These are phyloP conservation scores for Emergomyces orientalis DNA, from an alignment of 2,329 filamentous ascomycete species.

Conservation along the genomic window DNA sequence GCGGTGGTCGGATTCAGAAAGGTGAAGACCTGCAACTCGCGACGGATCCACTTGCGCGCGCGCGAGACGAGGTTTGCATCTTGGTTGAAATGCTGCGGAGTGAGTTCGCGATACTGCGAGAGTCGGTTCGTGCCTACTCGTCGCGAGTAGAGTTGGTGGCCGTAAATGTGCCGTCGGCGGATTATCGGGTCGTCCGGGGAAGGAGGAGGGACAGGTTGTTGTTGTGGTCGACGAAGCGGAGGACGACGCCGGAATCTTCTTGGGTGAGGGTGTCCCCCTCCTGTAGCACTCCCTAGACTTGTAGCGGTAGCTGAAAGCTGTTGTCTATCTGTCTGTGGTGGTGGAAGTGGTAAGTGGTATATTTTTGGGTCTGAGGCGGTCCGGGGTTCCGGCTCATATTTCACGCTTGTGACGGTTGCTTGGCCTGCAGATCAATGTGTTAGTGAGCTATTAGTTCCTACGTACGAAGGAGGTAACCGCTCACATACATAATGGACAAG, in stretches of 20 bases:
- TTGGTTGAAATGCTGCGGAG: constrained; percentile 53
- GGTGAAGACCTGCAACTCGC: constrained; percentile 78
- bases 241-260: constrained; percentile 1
- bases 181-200: constrained; percentile 39
- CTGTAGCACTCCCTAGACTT: constrained; percentile 1
- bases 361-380: constrained; percentile 46
- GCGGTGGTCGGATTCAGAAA: constrained; percentile 30
- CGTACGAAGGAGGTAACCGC: not conserved
- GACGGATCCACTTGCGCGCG: constrained; percentile 69
- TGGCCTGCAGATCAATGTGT: constrained; percentile 35
- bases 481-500: constrained; percentile 69
- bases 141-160: constrained; percentile 60
- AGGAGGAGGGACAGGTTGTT: constrained; percentile 19
- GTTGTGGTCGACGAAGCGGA: constrained; percentile 13
- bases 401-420: constrained; percentile 48
- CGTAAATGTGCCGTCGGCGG: constrained; percentile 64
- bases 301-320: constrained; percentile 15
- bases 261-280: not conserved
- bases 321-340: not conserved
- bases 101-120: constrained; percentile 68
- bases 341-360: constrained; percentile 45
- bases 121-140: constrained; percentile 72
- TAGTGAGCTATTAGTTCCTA: not conserved
- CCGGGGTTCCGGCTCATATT: constrained; percentile 49
- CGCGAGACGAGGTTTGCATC: constrained; percentile 63